These are phyloP conservation scores for Dendrocalamus latiflorus DNA, from an alignment of 202 grass and related monocot genomes.

Conservation along the genomic window DNA sequence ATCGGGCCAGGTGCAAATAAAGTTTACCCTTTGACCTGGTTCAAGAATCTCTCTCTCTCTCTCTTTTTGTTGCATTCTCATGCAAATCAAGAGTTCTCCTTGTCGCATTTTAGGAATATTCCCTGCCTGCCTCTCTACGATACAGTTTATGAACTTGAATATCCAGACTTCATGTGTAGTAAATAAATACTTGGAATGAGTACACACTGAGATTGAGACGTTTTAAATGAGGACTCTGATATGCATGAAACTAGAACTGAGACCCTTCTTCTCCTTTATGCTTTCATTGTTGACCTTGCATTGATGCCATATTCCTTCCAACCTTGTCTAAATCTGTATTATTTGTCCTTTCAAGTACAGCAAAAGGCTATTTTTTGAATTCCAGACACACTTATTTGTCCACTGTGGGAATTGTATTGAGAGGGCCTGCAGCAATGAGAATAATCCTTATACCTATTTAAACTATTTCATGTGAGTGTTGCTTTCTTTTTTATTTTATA, in stretches of 20 bases:
- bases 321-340: background rate
- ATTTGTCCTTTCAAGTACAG: background rate
- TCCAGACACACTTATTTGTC: background rate
- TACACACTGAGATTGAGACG: background rate
- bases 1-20: too few species aligned
- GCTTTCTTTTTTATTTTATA: background rate
- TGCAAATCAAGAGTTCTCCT: too few species aligned
- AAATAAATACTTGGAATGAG: background rate
- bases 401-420: background rate
- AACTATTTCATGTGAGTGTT: background rate
- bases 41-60: too few species aligned
- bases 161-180: background rate
- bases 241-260: background rate
- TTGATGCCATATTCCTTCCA: background rate
- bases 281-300: background rate
- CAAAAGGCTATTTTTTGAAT: background rate
- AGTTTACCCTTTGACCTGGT: too few species aligned
- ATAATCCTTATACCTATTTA: background rate
- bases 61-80: too few species aligned
- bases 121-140: background rate
- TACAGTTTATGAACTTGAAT: background rate
- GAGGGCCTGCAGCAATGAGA: background rate
- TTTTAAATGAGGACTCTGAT: background rate
- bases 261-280: background rate
- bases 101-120: too few species aligned